Percentiles rank a stretch among this genome's conserved stretches.
These are phyloP conservation scores for Pythium vanterpoolii DNA, from an alignment of 352 stramenopile species.

Conservation along the genomic window DNA sequence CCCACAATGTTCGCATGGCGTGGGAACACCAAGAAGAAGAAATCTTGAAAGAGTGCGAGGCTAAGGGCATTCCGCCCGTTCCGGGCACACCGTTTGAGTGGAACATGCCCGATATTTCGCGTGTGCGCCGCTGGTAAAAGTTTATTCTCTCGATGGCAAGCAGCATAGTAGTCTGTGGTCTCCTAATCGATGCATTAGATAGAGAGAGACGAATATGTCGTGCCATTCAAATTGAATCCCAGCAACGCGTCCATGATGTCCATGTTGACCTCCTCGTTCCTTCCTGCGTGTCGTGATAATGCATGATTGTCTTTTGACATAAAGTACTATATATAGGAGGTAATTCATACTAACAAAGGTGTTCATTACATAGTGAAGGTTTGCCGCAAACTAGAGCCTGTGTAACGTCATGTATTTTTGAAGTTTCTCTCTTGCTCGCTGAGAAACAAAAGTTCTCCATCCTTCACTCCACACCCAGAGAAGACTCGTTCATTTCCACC, in stretches of 20 bases:
- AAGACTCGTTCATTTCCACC: background rate
- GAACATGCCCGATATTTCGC: conserved; percentile 60
- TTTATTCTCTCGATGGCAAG: background rate
- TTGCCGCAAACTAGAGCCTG: conserved; percentile 14
- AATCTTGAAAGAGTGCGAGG: conserved; percentile 68
- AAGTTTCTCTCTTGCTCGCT: conserved; percentile 19
- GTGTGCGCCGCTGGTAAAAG: conserved; percentile 68
- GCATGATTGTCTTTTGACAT: background rate
- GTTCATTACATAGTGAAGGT: conserved; percentile 4
- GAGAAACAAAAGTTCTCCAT: background rate
- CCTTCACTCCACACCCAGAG: background rate
- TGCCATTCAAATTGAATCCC: background rate
- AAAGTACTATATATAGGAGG: background rate
- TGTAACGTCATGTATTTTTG: conserved; percentile 26
- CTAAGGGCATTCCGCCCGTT: conserved; percentile 71
- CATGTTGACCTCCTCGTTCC: background rate
- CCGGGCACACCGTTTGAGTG: conserved; percentile 67
- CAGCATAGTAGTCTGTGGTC: background rate
- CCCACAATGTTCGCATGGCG: conserved; percentile 80
- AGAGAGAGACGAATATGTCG: background rate
- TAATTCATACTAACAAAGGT: background rate
- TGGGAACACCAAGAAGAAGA: conserved; percentile 74
- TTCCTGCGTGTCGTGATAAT: background rate
- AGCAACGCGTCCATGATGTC: background rate
- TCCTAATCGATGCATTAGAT: background rate